Conservation (phyloP, 805 yeast genomes). For the Danielozyma ontarioensis region DNA sequence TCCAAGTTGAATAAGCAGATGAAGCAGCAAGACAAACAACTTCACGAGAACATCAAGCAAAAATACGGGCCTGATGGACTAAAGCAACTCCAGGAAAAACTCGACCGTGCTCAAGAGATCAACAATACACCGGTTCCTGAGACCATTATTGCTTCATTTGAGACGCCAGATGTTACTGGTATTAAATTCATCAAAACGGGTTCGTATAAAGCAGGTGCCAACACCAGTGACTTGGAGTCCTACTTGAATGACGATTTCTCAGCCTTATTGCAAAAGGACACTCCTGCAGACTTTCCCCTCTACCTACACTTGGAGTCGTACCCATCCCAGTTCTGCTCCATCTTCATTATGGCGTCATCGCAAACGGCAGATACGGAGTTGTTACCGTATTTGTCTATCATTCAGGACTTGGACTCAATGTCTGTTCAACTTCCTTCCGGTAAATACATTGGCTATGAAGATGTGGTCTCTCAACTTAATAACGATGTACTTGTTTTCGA, state of each 20-base stretch:
- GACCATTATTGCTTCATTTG: constrained; percentile 54
- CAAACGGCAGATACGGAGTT: constrained; percentile 44
- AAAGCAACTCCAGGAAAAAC: constrained; percentile 39
- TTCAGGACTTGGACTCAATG: constrained; percentile 65
- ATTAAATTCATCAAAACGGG: constrained; percentile 68
- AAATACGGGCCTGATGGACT: constrained; percentile 60
- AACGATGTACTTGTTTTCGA: constrained; percentile 63
- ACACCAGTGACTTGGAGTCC: constrained; percentile 30
- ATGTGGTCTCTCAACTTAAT: constrained; percentile 69
- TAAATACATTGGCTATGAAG: constrained; percentile 55
- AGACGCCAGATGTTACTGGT: constrained; percentile 67
- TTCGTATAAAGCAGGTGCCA: constrained; percentile 56
- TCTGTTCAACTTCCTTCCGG: constrained; percentile 68
- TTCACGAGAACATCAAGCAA: constrained; percentile 45
- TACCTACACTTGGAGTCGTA: constrained; percentile 75
- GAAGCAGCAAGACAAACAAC: constrained; percentile 46
- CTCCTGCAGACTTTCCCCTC: constrained; percentile 52
- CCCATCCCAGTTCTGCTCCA: constrained; percentile 71
- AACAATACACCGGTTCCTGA: constrained; percentile 80
- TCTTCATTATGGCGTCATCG: constrained; percentile 58
- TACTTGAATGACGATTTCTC: constrained; percentile 20
- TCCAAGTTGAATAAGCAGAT: constrained; percentile 46
- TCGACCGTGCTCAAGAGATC: constrained; percentile 57
- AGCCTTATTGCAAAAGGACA: constrained; percentile 12
- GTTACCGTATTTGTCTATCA: constrained; percentile 57